Evolutionary conservation across 1,284 basidiomycete genomes (phyloP).

Genomic region (Hemileia vastatrix): DNA sequence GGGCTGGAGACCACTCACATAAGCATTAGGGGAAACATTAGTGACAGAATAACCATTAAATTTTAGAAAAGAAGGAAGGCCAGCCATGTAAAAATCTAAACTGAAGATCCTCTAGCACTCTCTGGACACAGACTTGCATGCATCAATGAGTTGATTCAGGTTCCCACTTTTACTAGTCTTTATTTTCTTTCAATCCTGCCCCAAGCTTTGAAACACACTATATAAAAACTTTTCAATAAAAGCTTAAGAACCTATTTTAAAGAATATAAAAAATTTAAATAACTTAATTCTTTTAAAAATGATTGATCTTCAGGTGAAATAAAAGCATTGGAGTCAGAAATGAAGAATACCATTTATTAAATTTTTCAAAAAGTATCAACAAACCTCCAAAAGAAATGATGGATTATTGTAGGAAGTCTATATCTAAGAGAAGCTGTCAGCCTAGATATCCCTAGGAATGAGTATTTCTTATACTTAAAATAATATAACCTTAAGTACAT

Average conservation of each 20-base stretch:
- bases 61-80: too few relatives aligned
- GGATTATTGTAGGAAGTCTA: constrained; percentile 35
- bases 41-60: too few relatives aligned
- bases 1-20: constrained; percentile 26
- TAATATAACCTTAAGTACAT: too few relatives aligned
- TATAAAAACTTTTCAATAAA: neutral
- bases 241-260: neutral
- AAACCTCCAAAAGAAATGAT: constrained; percentile 40
- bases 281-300: constrained; percentile 34
- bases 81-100: too few relatives aligned
- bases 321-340: neutral
- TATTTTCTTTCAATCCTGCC: constrained; percentile 64
- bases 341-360: neutral
- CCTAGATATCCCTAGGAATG: too few relatives aligned
- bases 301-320: constrained; percentile 26
- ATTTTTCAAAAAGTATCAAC: neutral
- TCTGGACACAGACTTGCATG: constrained; percentile 57
- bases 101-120: constrained; percentile 32
- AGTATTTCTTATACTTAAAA: too few relatives aligned
- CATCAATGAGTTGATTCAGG: constrained; percentile 63
- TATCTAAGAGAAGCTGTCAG: constrained; percentile 59
- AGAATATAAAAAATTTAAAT: neutral
- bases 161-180: too few relatives aligned
- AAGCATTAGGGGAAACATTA: too few relatives aligned
- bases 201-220: constrained; percentile 57